Evolutionary conservation across 495 filamentous ascomycete genomes (phyloP), one percentile per base, ranked within the genome.

Genomic region (Podospora sp.): DNA sequence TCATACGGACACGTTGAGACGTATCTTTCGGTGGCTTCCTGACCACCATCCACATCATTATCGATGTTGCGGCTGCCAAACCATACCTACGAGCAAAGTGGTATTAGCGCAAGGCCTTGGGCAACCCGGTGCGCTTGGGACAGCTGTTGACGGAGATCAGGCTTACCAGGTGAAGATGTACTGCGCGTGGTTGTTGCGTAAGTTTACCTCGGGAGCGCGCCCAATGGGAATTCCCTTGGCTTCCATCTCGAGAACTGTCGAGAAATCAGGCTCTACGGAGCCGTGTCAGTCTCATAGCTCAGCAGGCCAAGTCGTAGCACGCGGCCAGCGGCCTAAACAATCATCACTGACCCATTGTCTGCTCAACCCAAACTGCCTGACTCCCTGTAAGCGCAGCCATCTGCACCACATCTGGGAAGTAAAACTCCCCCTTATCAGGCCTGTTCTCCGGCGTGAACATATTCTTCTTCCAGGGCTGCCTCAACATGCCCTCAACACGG

Each of bases 91-190:
- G 20, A 3, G 51, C 9, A 68, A 71, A 58, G 65, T n/a, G 57
- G n/a, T 46, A 53, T 14, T 24, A 29, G 29, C 6, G 22, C 62
- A 33, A 0, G 5, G 6, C n/a, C 24, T 1, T 36, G 14, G 7
- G 25, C 46, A 16, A 22, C 24, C n/a, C 2, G 36, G 33, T 24
- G 1, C n/a, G 6, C 40, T 14, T 46, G 51, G 18, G 51, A 22
- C 24, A n/a, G 9, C 2, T n/a, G 11, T 24, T 6, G 12, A 12
- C 4, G 2, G 8, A 18, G 21, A 12, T 46, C 2, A 21, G 27
- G 82, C 88, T 73, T 87, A 97, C 95, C 95, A 99, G 61, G 95
- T 99, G 76, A 97, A 94, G 65, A 99, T 97, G 74, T 99, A 99
- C 80, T 99, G 94, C 70, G 91, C 88, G 79, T 99, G 95, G 77